phyloP scores from a whole-genome alignment of 345 rosid genomes.

The Firmiana major region DNA sequence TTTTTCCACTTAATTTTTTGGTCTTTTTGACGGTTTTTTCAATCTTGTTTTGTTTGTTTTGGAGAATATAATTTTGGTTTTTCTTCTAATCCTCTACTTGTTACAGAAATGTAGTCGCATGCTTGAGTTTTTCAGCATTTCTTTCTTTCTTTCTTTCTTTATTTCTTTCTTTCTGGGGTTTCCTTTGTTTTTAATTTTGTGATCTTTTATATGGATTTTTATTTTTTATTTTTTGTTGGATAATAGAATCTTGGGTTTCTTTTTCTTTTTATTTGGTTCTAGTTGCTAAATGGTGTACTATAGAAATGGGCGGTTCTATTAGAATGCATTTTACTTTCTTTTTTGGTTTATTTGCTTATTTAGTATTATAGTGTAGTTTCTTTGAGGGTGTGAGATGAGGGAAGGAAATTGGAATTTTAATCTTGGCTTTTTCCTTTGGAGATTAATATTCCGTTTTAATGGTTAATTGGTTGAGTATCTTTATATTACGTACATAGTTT shows the following conservation, averaged over 20 bases:
- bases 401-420: background rate
- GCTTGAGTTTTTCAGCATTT: background rate
- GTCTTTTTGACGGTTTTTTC: background rate
- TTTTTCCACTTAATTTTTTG: background rate
- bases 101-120: background rate
- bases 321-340: background rate
- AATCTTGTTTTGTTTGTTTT: slow-evolving; percentile 7
- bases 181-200: background rate
- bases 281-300: background rate
- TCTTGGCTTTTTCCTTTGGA: background rate
- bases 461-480: background rate
- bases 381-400: background rate
- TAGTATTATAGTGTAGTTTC: background rate
- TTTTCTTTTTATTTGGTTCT: background rate
- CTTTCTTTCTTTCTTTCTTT: background rate
- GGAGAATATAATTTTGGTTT: background rate
- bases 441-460: background rate
- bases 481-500: background rate
- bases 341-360: background rate
- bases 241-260: background rate
- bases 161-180: background rate
- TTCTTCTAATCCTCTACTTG: background rate
- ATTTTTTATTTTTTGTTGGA: background rate
- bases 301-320: background rate
- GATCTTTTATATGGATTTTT: background rate